phyloP scores from a whole-genome alignment of 345 rosid genomes.

The Durio zibethinus region DNA sequence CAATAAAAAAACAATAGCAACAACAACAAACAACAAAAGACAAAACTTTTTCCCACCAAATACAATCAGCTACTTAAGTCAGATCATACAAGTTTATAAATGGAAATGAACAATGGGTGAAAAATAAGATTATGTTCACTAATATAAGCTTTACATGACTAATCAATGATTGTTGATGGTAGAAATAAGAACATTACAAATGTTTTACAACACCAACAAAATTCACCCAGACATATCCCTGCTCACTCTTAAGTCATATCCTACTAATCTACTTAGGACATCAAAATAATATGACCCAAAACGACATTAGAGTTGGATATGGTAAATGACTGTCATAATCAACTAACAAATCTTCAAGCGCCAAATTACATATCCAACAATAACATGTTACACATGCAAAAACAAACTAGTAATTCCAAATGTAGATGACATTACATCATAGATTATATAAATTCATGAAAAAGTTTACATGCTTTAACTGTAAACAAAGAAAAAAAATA shows the following conservation, averaged over 20 bases:
- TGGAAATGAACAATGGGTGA: neutral
- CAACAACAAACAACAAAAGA: neutral
- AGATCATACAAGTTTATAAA: neutral
- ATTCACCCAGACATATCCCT: neutral
- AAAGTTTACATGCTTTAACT: neutral
- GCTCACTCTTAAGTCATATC: neutral
- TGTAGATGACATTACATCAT: neutral
- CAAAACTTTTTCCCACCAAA: neutral
- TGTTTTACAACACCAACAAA: neutral
- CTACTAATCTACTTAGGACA: neutral
- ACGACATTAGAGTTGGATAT: neutral
- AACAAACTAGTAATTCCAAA: constrained; percentile 6
- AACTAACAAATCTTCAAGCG: neutral
- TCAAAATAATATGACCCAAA: neutral
- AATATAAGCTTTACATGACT: neutral
- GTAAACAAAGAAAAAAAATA: neutral
- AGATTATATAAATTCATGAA: neutral
- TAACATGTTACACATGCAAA: neutral
- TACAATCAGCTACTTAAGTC: neutral
- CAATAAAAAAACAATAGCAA: neutral
- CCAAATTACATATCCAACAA: neutral
- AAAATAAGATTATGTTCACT: neutral
- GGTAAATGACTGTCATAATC: neutral
- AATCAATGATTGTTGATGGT: neutral
- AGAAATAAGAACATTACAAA: neutral